Conservation (phyloP, 345 rosid genomes). For the Brassica napus region DNA sequence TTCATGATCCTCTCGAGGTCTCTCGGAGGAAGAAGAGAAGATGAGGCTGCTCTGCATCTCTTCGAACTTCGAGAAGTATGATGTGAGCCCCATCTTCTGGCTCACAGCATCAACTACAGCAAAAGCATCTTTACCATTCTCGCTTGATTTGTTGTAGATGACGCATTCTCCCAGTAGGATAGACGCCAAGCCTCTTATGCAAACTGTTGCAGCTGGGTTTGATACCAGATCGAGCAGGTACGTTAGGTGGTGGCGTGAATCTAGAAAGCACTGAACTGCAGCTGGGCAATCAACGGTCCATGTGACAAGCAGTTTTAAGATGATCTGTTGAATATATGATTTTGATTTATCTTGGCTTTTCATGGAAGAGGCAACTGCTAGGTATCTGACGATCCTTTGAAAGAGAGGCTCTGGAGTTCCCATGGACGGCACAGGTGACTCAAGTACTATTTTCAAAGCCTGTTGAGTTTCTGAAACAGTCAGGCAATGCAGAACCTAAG, state of each 20-base stretch:
- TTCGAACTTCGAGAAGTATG: conserved; percentile 76
- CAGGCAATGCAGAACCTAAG: conserved; percentile 11
- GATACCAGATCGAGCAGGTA: conserved; percentile 78
- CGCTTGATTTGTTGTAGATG: conserved; percentile 70
- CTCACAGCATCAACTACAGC: conserved; percentile 78
- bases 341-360: conserved; percentile 71
- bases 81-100: conserved; percentile 87
- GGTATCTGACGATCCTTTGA: conserved; percentile 86
- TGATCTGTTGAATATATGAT: conserved; percentile 66
- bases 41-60: conserved; percentile 81
- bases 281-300: conserved; percentile 84
- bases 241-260: conserved; percentile 81
- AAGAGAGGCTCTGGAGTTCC: conserved; percentile 84
- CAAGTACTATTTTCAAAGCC: conserved; percentile 81
- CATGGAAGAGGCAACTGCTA: conserved; percentile 81
- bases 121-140: conserved; percentile 76
- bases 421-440: conserved; percentile 66
- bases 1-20: conserved; percentile 51
- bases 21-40: conserved; percentile 64
- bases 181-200: conserved; percentile 76
- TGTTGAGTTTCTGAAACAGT: conserved; percentile 29
- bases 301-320: conserved; percentile 84
- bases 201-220: conserved; percentile 64
- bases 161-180: conserved; percentile 81
- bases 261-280: conserved; percentile 87